phyloP scores from a whole-genome alignment of 2,329 filamentous ascomycete species.

The Onygenales sp. region DNA sequence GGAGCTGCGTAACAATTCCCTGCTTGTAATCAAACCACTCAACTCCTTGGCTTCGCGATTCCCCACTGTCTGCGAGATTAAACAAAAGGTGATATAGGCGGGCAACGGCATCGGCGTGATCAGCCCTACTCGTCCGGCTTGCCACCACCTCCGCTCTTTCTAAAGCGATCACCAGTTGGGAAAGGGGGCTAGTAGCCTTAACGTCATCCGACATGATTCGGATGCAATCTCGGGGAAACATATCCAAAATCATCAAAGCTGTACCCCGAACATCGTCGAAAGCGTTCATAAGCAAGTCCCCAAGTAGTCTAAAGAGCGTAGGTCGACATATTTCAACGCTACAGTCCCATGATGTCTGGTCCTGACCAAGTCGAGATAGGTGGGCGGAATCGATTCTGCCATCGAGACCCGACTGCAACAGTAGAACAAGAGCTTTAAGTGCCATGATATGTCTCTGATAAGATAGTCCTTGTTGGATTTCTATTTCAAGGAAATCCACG shows the following conservation, averaged over 20 bases:
- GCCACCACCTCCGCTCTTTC: constrained; percentile 28
- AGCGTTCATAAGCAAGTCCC: constrained; percentile 76
- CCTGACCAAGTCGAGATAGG: constrained; percentile 40
- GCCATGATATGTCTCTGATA: constrained; percentile 85
- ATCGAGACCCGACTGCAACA: constrained; percentile 63
- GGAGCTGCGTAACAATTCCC: constrained; percentile 47
- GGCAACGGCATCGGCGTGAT: constrained; percentile 86
- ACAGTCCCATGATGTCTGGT: constrained; percentile 42
- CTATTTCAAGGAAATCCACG: constrained; percentile 57
- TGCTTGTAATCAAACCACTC: constrained; percentile 30
- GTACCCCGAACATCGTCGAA: constrained; percentile 78
- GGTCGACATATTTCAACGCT: constrained; percentile 34
- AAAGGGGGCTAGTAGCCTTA: background rate
- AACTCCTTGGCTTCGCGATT: constrained; percentile 7
- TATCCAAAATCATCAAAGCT: constrained; percentile 37
- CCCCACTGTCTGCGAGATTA: constrained; percentile 40
- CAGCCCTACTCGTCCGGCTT: constrained; percentile 63
- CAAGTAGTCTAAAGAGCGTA: constrained; percentile 45
- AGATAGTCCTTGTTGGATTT: constrained; percentile 71
- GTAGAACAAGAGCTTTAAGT: constrained; percentile 57
- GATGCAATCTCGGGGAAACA: constrained; percentile 25
- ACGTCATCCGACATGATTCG: constrained; percentile 15
- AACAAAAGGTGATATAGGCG: constrained; percentile 64
- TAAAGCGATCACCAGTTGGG: constrained; percentile 23
- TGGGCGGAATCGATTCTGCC: constrained; percentile 27